A percentile compares a stretch with the other conserved stretches of the same genome.
Conservation (phyloP, 2,329 filamentous ascomycete genomes). For the Aspergillus neoniger region DNA sequence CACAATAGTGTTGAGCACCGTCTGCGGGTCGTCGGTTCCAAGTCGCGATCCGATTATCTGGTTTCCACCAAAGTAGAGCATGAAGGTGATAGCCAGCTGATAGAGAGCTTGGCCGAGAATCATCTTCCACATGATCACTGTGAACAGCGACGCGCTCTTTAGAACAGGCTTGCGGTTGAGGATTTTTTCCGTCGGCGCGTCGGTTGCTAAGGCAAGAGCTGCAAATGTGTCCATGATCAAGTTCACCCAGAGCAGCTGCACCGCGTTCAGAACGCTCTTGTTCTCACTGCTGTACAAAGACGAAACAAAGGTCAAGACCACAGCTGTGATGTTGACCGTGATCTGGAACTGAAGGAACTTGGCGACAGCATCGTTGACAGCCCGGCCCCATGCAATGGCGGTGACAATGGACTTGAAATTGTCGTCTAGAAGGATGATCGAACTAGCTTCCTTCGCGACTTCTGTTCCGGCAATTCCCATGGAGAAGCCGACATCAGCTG, state of each 20-base stretch:
- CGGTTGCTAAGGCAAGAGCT: slow-evolving; percentile 82
- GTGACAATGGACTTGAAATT: slow-evolving; percentile 68
- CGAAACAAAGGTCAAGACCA: slow-evolving; percentile 82
- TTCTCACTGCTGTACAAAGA: slow-evolving; percentile 72
- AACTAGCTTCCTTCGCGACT: slow-evolving; percentile 68
- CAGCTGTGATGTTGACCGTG: slow-evolving; percentile 88
- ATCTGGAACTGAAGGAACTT: slow-evolving; percentile 68
- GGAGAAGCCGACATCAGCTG: slow-evolving; percentile 67
- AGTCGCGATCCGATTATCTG: slow-evolving; percentile 62
- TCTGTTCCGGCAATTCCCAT: slow-evolving; percentile 70
- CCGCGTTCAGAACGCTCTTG: slow-evolving; percentile 77
- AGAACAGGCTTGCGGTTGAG: slow-evolving; percentile 77
- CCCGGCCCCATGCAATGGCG: slow-evolving; percentile 68
- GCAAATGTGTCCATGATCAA: slow-evolving; percentile 97
- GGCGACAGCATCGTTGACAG: slow-evolving; percentile 67
- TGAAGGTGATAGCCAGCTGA: slow-evolving; percentile 75
- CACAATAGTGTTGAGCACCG: slow-evolving; percentile 73
- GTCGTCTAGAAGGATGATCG: slow-evolving; percentile 67
- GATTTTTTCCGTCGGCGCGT: slow-evolving; percentile 81
- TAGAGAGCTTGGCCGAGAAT: slow-evolving; percentile 91
- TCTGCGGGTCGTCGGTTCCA: slow-evolving; percentile 45
- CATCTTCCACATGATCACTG: slow-evolving; percentile 98
- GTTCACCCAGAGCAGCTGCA: slow-evolving; percentile 94
- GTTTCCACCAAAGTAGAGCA: slow-evolving; percentile 75
- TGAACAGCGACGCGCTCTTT: slow-evolving; percentile 76